Evolutionary conservation across 352 stramenopile genomes (phyloP).

Genomic region (Phytophthora fragariae): DNA sequence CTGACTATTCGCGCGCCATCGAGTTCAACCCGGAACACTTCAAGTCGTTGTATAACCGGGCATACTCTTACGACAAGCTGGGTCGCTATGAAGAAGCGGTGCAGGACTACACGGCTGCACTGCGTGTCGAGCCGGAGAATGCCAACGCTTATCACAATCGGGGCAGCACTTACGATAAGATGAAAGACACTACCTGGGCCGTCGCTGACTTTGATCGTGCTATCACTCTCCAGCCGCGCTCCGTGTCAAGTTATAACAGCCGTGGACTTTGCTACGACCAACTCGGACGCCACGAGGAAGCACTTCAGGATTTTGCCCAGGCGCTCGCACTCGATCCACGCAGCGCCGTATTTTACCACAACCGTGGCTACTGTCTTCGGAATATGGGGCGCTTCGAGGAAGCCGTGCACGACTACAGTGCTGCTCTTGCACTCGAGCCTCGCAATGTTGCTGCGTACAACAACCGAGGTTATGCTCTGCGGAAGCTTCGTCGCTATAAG

Average conservation of each 20-base stretch:
- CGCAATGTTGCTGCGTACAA: conserved; percentile 82
- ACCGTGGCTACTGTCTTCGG: conserved; percentile 86
- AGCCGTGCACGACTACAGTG: conserved; percentile 73
- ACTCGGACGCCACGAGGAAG: conserved; percentile 63
- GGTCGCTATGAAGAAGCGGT: conserved; percentile 70
- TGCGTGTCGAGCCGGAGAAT: conserved; percentile 74
- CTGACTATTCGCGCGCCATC: conserved; percentile 81
- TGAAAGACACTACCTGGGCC: conserved; percentile 62
- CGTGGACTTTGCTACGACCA: conserved; percentile 82
- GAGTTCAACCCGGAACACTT: conserved; percentile 79
- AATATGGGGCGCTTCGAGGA: conserved; percentile 81
- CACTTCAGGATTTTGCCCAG: conserved; percentile 76
- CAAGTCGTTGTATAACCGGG: conserved; percentile 91
- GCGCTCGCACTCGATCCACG: conserved; percentile 70
- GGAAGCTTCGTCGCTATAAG: conserved; percentile 75
- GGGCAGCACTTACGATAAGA: conserved; percentile 83
- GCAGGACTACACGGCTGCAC: conserved; percentile 77
- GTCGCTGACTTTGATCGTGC: conserved; percentile 77
- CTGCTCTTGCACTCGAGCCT: conserved; percentile 68
- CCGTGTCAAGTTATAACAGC: conserved; percentile 85
- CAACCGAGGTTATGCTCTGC: conserved; percentile 86
- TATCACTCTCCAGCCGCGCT: conserved; percentile 64
- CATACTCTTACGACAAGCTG: conserved; percentile 89
- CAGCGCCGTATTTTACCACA: conserved; percentile 87
- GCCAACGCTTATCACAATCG: conserved; percentile 88